Conservation (phyloP, 148 eudicot genomes). For the Amaranthus palmeri region DNA sequence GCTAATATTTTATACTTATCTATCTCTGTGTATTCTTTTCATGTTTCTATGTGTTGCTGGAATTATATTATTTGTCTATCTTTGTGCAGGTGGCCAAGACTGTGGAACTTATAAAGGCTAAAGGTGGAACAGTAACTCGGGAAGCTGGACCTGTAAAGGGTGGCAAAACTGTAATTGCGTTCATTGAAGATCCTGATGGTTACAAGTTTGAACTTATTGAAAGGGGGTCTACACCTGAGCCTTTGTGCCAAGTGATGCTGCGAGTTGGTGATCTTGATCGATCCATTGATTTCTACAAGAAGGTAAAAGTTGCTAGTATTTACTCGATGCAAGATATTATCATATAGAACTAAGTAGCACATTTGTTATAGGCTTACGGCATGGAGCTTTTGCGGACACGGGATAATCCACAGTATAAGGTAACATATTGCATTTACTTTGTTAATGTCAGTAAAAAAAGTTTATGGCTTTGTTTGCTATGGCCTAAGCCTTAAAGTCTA, state of each 20-base stretch:
- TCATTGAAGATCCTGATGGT: slow-evolving; percentile 54
- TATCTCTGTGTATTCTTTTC: neutral
- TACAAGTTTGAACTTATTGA: slow-evolving; percentile 50
- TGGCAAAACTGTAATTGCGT: slow-evolving; percentile 45
- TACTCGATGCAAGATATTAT: neutral
- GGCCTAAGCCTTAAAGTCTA: neutral
- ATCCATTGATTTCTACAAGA: slow-evolving; percentile 73
- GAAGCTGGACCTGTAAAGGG: slow-evolving; percentile 52
- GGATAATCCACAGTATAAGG: slow-evolving; percentile 53
- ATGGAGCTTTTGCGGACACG: slow-evolving; percentile 47
- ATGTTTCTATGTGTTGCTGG: neutral
- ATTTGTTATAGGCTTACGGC: slow-evolving; percentile 36
- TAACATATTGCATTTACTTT: slow-evolving; percentile 8
- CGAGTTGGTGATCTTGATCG: slow-evolving; percentile 97
- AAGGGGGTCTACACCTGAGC: slow-evolving; percentile 75
- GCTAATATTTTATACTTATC: neutral
- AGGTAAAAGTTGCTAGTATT: slow-evolving; percentile 33
- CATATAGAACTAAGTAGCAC: slow-evolving; percentile 6
- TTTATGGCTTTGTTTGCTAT: neutral
- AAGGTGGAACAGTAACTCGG: slow-evolving; percentile 45
- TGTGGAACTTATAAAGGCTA: slow-evolving; percentile 46
- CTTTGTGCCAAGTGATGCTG: slow-evolving; percentile 90
- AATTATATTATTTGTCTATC: neutral
- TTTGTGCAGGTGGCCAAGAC: slow-evolving; percentile 38
- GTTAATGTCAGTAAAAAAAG: neutral